Evolutionary conservation across 2,329 filamentous ascomycete species (phyloP), one percentile per base, ranked within the genome.

Genomic region (Reticulascus tulasneorum): DNA sequence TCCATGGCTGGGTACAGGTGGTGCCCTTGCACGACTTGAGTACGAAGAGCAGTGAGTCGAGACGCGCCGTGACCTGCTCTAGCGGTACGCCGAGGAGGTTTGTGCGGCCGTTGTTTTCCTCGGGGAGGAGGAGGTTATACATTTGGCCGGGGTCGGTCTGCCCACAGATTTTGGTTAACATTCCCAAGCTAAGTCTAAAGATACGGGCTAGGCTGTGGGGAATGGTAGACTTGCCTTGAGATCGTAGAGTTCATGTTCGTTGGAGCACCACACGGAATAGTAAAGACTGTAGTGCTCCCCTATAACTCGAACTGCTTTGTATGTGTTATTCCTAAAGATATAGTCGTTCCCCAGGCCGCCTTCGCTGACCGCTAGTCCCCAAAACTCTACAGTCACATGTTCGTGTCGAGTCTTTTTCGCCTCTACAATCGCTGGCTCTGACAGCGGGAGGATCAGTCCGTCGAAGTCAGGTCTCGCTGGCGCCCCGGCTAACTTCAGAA

Each of bases 11-110:
- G 5, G 66, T 56, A 49, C 77, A 82, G 0, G 64, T 62, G 3
- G 55, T 46, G 3, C 64, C 71, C 50, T 73, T 70, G 60, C 77
- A 82, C 2, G 73, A 73, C 58, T 82, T 82, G 29, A 77, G 63
- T 2, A 79, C 73, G 31, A 81, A 61, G 9, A 81, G 59, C 1
- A 82, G 63, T 2, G 75, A 63, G 44, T 82, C 76, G 0, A 82
- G 62, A 6, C 75, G 67, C n/a, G 62, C 52, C n/a, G 69, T 48
- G 3, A 77, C 58, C 35, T 67, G 64, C 8, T 53, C 33, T 1
- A 69, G 45, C 12, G 60, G 50, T 9, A 55, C 47, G 6, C 58
- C 59, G 7, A 63, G 48, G n/a, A 67, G 37, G 2, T 28, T 45
- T 2, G 36, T 41, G 8, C 26, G 36, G 4, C 12, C 15, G 9